These are phyloP conservation scores for Backusella westeae DNA, from an alignment of 192 early-diverging fungal genomes.

Conservation along the genomic window DNA sequence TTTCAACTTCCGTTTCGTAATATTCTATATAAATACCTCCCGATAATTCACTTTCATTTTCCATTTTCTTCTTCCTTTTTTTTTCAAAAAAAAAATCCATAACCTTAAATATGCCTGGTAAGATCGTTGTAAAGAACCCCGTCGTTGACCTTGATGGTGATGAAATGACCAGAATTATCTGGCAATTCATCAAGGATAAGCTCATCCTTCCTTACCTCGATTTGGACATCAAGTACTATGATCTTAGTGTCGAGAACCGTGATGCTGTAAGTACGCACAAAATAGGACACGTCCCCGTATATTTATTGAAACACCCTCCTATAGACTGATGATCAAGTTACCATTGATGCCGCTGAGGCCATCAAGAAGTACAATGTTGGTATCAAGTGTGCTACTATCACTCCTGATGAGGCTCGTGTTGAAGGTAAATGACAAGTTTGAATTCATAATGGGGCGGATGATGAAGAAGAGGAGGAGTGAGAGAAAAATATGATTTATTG, in stretches of 20 bases:
- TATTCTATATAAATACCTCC: neutral
- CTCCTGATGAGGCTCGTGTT: conserved; percentile 91
- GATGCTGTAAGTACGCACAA: conserved; percentile 50
- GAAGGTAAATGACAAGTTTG: conserved; percentile 40
- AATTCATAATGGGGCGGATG: neutral
- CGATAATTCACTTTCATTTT: neutral
- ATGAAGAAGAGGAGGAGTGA: neutral
- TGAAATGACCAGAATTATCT: conserved; percentile 99
- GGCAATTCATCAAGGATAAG: conserved; percentile 92
- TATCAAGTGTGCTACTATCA: conserved; percentile 99
- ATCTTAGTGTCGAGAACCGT: conserved; percentile 88
- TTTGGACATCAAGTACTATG: conserved; percentile 94
- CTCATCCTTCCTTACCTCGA: conserved; percentile 87
- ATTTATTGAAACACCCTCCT: neutral
- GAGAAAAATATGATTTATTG: neutral
- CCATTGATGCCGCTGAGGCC: conserved; percentile 92
- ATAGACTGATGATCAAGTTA: conserved; percentile 88
- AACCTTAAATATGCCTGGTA: neutral
- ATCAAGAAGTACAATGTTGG: conserved; percentile 96
- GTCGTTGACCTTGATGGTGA: conserved; percentile 90
- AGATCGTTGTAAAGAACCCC: conserved; percentile 79
- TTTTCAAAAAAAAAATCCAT: neutral
- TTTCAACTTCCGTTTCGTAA: neutral
- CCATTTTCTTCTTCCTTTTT: neutral
- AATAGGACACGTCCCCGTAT: neutral